Evolutionary conservation across 441 rosid genomes (phyloP).

Genomic region (Cnidoscolus chayamansa): DNA sequence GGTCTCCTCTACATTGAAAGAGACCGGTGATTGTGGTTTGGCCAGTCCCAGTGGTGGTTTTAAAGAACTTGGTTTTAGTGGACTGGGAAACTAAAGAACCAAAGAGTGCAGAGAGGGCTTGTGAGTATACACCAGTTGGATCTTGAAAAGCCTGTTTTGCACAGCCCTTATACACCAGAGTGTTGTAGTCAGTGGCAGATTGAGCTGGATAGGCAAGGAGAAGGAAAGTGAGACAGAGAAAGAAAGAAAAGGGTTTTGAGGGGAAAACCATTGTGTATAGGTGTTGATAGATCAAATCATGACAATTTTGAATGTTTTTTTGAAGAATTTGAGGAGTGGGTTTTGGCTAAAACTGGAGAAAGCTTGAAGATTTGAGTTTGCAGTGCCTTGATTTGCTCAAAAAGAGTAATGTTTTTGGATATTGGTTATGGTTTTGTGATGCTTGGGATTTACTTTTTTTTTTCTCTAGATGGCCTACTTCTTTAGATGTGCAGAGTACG

Average conservation of each 20-base stretch:
- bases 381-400: conserved; percentile 27
- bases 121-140: conserved; percentile 74
- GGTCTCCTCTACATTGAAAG: conserved; percentile 93
- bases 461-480: conserved; percentile 30
- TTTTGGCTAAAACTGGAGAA: conserved; percentile 26
- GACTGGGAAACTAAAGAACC: conserved; percentile 81
- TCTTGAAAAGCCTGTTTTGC: conserved; percentile 72
- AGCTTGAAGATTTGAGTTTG: conserved; percentile 16
- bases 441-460: conserved; percentile 8
- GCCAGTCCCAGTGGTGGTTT: conserved; percentile 72
- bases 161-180: conserved; percentile 89
- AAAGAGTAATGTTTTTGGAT: conserved; percentile 15
- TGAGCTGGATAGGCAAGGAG: conserved; percentile 34
- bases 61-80: conserved; percentile 73
- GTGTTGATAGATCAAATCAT: conserved; percentile 53
- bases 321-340: conserved; percentile 31
- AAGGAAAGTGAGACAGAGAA: conserved; percentile 33
- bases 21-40: conserved; percentile 78
- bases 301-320: conserved; percentile 29
- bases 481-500: conserved; percentile 32
- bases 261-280: conserved; percentile 43
- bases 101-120: conserved; percentile 76
- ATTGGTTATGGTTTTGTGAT: conserved; percentile 23
- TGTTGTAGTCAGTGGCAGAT: conserved; percentile 59
- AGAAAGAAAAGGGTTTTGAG: conserved; percentile 34